These are phyloP conservation scores for Metschnikowia picachoensis DNA, from an alignment of 805 yeast species.

Conservation along the genomic window DNA sequence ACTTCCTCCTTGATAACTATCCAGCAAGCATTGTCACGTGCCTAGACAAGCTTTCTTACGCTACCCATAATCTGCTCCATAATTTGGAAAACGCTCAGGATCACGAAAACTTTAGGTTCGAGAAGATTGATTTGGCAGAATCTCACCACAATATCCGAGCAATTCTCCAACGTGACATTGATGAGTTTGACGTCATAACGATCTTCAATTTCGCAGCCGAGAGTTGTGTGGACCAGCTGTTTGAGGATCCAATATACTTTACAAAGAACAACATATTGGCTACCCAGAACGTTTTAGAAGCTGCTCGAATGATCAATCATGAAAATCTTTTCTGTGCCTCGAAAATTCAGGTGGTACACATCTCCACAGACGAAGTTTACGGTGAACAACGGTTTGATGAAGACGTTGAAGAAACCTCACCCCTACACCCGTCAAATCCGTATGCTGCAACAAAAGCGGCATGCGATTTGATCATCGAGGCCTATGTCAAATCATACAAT, in stretches of 20 bases:
- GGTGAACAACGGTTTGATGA: conserved; percentile 36
- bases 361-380: conserved; percentile 60
- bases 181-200: conserved; percentile 7
- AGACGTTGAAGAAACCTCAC: conserved; percentile 31
- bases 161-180: conserved; percentile 14
- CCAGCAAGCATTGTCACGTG: conserved; percentile 37
- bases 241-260: conserved; percentile 40
- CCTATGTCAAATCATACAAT: conserved; percentile 41
- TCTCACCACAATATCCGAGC: conserved; percentile 19
- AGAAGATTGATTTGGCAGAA: conserved; percentile 35
- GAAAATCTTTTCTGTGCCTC: not conserved
- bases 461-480: conserved; percentile 44
- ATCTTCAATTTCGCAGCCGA: conserved; percentile 55
- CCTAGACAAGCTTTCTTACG: conserved; percentile 46
- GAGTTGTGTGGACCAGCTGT: conserved; percentile 51
- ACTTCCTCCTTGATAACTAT: conserved; percentile 27
- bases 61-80: conserved; percentile 31
- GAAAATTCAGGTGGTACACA: conserved; percentile 26
- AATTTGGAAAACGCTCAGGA: conserved; percentile 12
- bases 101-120: conserved; percentile 21
- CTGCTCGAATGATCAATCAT: conserved; percentile 20
- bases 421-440: conserved; percentile 51
- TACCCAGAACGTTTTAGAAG: conserved; percentile 46
- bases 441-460: conserved; percentile 57
- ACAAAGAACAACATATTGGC: conserved; percentile 44